phyloP scores from a whole-genome alignment of 208 protist genomes.

The Trypanosoma melophagium region DNA sequence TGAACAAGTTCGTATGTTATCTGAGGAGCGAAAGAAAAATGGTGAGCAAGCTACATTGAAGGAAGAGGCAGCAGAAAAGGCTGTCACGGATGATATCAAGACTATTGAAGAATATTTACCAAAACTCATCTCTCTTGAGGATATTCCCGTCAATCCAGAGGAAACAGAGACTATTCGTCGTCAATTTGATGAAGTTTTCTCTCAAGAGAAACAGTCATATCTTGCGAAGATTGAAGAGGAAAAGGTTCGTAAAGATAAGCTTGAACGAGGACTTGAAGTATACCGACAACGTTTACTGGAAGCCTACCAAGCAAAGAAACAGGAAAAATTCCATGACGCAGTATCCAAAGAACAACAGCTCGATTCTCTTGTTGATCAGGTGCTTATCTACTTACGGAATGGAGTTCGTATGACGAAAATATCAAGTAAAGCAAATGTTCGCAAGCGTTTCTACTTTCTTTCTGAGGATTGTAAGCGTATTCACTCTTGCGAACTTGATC shows the following conservation, averaged over 20 bases:
- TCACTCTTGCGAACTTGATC: conserved; percentile 88
- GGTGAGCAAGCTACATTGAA: conserved; percentile 60
- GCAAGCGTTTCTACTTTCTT: conserved; percentile 86
- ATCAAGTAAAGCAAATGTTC: conserved; percentile 69
- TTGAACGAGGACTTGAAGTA: conserved; percentile 83
- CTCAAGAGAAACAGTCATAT: conserved; percentile 81
- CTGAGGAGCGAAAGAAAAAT: conserved; percentile 73
- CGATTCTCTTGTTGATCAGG: conserved; percentile 77
- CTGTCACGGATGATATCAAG: conserved; percentile 78
- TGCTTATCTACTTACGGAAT: conserved; percentile 83
- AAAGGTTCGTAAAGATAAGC: conserved; percentile 82
- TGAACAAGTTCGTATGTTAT: conserved; percentile 64
- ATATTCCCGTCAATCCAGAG: conserved; percentile 75
- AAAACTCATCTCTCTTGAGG: conserved; percentile 89
- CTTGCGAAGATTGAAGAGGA: conserved; percentile 80
- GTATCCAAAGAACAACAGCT: conserved; percentile 85
- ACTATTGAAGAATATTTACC: conserved; percentile 85
- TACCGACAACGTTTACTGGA: conserved; percentile 84
- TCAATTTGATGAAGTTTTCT: conserved; percentile 87
- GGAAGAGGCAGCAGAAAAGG: conserved; percentile 77
- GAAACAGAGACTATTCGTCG: conserved; percentile 85
- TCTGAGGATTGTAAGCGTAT: conserved; percentile 88
- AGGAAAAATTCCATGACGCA: conserved; percentile 83
- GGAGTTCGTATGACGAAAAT: conserved; percentile 90
- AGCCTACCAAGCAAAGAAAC: conserved; percentile 73